These are phyloP conservation scores for Solanum verrucosum DNA, from an alignment of 257 asterid genomes.

Conservation along the genomic window DNA sequence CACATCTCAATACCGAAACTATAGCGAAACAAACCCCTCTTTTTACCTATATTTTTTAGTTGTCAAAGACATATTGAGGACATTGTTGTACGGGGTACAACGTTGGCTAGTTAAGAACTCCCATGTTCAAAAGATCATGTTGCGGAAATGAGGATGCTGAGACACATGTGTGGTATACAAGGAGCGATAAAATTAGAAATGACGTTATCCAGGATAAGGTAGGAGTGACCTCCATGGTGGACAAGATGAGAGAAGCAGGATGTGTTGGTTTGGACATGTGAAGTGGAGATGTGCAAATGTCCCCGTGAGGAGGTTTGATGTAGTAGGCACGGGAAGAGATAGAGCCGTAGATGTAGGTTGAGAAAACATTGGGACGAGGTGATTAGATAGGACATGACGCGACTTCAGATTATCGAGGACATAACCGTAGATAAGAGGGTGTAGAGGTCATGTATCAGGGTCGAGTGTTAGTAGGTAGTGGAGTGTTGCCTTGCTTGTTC, in stretches of 20 bases:
- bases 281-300: background rate
- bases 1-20: background rate
- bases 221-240: background rate
- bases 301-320: background rate
- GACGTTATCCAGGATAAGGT: background rate
- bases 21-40: background rate
- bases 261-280: background rate
- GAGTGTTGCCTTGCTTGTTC: background rate
- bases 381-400: background rate
- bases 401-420: background rate
- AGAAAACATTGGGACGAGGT: background rate
- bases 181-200: background rate
- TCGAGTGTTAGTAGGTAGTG: background rate
- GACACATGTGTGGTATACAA: background rate
- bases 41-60: background rate
- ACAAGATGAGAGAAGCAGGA: background rate
- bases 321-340: background rate
- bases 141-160: background rate
- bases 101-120: background rate
- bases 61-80: background rate
- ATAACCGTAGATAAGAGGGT: background rate
- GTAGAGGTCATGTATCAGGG: background rate
- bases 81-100: no score
- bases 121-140: background rate
- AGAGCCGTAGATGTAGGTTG: background rate